phyloP scores from a whole-genome alignment of 2,329 filamentous ascomycete species.

The Venturia nashicola region DNA sequence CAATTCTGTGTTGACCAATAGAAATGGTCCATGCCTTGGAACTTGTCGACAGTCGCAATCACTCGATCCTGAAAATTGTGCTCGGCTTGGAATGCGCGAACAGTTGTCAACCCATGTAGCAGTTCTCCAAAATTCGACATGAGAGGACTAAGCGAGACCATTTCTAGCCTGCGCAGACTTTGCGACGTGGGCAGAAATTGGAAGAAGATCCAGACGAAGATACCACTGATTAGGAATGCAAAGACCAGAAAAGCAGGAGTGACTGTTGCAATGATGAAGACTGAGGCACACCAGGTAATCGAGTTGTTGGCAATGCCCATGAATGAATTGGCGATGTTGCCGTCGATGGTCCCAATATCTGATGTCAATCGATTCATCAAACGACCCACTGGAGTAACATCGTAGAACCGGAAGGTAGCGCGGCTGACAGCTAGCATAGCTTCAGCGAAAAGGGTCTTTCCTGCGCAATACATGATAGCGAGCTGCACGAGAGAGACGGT shows the following conservation, averaged over 20 bases:
- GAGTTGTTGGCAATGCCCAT: slow-evolving; percentile 56
- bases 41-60: slow-evolving; percentile 70
- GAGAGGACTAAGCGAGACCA: slow-evolving; percentile 76
- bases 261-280: slow-evolving; percentile 66
- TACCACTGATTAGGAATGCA: slow-evolving; percentile 51
- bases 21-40: slow-evolving; percentile 93
- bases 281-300: slow-evolving; percentile 59
- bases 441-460: slow-evolving; percentile 59
- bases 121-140: slow-evolving; percentile 90
- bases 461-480: slow-evolving; percentile 67
- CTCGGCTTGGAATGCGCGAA: slow-evolving; percentile 71
- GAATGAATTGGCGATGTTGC: slow-evolving; percentile 66
- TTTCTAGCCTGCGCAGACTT: slow-evolving; percentile 70
- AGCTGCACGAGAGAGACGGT: slow-evolving; percentile 35
- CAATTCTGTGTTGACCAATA: slow-evolving; percentile 80
- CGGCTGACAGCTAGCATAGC: slow-evolving; percentile 63
- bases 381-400: slow-evolving; percentile 76
- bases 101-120: slow-evolving; percentile 73
- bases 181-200: slow-evolving; percentile 74
- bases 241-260: slow-evolving; percentile 68
- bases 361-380: slow-evolving; percentile 88
- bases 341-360: slow-evolving; percentile 81
- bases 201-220: slow-evolving; percentile 63
- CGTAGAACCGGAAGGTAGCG: slow-evolving; percentile 82
- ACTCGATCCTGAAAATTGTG: slow-evolving; percentile 68